Base-by-base conservation (phyloP, 2,329 filamentous ascomycete species). In the Elsinoe ampelina region DNA sequence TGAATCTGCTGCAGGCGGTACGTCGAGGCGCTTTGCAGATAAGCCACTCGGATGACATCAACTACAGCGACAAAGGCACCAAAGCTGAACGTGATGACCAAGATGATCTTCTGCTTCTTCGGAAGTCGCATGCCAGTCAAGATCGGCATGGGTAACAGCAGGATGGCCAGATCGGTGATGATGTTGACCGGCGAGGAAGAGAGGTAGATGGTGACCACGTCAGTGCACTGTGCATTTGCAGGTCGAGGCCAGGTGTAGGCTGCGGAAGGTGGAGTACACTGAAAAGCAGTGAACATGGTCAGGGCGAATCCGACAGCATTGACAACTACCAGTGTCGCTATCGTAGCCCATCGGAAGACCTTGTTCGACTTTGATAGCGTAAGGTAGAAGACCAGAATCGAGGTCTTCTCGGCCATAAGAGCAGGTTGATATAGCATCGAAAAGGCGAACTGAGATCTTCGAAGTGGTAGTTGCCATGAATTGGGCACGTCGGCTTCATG, bases 301-400 rank as follows among this genome's bases (percentile, higher is more conserved):
- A 97, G 76, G 12, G 90, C 86, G 17, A 83, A 64, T 12, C 90
- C 91, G 30, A 87, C 86, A 6, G 84, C 67, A 65, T 93, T 95
- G 67, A 95, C 89, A 19, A 95, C 78, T 48, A 75, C 76, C 1
- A 96, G 75, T 0, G 87, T 89, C 3, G 79, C 76, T 75, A 90
- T 90, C n/a, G 89, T 93, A n/a, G 85, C 84, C 71, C 86, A 81
- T 58, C 86, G 83, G 62, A 95, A 85, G 51, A 91, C 76, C 61
- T 82, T 82, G 62, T 95, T 83, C 58, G 89, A 87, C 64, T 85
- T 86, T 22, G 89, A 87, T 48, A 96, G 77, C 39, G 86, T 85
- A 51, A 96, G 77, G 72, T 95, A 96, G 71, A 96, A 96, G 55
- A 93, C 79, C 58, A 96, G 77, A 64, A 96, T 88, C n/a, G 89